Conservation (phyloP, 768 basidiomycete genomes). For the Amanita inopinata region DNA sequence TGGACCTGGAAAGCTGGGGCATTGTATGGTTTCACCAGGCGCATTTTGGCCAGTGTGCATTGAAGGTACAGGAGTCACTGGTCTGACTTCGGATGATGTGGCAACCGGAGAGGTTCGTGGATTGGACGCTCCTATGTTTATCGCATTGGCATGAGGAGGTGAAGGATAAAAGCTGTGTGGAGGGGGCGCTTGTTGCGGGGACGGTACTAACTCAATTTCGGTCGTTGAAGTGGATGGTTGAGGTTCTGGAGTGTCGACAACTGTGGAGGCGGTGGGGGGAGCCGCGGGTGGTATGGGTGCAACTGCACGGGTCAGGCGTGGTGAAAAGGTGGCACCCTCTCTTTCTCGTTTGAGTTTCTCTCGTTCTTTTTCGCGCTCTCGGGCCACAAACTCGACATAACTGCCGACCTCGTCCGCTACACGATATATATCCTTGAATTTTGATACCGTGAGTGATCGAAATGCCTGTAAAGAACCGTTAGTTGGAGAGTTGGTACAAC, state of each 20-base stretch:
- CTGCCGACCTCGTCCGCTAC: slow-evolving; percentile 53
- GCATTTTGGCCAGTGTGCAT: slow-evolving; percentile 9
- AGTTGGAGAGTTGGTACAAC: slow-evolving; percentile 11
- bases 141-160: slow-evolving; percentile 41
- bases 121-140: slow-evolving; percentile 15
- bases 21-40: slow-evolving; percentile 5
- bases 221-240: neutral
- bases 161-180: slow-evolving; percentile 50
- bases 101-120: slow-evolving; percentile 19
- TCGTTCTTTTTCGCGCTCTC: slow-evolving; percentile 70
- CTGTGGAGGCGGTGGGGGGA: slow-evolving; percentile 10
- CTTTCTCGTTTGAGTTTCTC: slow-evolving; percentile 63
- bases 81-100: no score
- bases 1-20: slow-evolving; percentile 12
- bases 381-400: slow-evolving; percentile 68
- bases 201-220: neutral
- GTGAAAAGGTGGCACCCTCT: slow-evolving; percentile 34
- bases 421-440: slow-evolving; percentile 36
- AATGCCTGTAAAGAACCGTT: slow-evolving; percentile 30
- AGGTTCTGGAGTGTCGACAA: neutral
- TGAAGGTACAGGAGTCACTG: no score
- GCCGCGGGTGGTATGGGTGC: slow-evolving; percentile 12
- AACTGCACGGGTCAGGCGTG: slow-evolving; percentile 20
- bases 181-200: slow-evolving; percentile 15
- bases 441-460: slow-evolving; percentile 42